Base-by-base conservation (phyloP, 192 early-diverging fungal species). In the Linnemannia zychae region DNA sequence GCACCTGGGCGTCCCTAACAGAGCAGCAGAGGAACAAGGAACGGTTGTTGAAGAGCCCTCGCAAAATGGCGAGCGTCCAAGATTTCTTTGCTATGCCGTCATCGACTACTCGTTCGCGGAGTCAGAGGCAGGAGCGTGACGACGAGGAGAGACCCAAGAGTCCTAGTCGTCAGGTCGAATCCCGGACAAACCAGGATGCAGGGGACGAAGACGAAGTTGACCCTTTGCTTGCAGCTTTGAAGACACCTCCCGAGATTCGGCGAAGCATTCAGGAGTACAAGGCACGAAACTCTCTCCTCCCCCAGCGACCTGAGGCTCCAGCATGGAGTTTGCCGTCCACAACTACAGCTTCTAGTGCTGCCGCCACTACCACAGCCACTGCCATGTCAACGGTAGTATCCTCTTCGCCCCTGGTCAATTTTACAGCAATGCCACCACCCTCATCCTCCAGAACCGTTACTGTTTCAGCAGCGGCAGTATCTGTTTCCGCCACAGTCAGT, bases 51-150 rank as follows among this genome's bases (percentile, higher is more conserved):
- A 70, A 68, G 33, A 84, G 82, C 52, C 82, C 82, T 15, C 82
- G 82, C n/a, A 84, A 84, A 49, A 84, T 78, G 73, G 76, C 77
- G 11, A 84, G 77, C 36, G 77, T 84, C 16, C 71, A 84, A 16
- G 82, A 79, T 24, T 78, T 84, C 75, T 78, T 84, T 60, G 67
- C 72, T 7, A 36, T 67, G 18, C n/a, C 47, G 22, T 22, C 60
- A 7, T 36, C 57, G 15, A n/a, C 67, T 34, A 22, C 46, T 52
- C 44, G 34, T 4, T 63, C 57, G 11, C 57, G 13, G 57, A 50
- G 60, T 4, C 65, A 76, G 46, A 33, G 36, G 7, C 60, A 78
- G 22, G 53, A 67, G 17, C 65, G 37, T 12, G 34, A 38, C 12
- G 53, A 76, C 16, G 57, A 28, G 4, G 74, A 74, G 15, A 16